A percentile compares a stretch with the other conserved stretches of the same genome.
Conservation (phyloP, 2,329 filamentous ascomycete species). For the Elsinoe arachidis region DNA sequence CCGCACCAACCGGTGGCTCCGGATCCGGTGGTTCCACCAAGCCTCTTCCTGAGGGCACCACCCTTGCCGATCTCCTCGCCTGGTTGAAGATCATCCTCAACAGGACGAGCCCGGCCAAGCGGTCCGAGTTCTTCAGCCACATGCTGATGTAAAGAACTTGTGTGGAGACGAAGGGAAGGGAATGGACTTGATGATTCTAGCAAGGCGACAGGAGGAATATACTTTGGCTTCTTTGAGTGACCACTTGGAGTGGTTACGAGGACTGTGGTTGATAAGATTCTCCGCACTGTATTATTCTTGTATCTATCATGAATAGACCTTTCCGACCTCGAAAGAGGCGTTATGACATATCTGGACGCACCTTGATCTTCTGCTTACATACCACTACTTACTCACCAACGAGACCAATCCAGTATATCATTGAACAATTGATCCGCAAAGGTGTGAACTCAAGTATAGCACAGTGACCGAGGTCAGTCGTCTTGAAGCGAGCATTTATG, state of each 20-base stretch:
- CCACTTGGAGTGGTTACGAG: background rate
- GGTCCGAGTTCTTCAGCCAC: constrained; percentile 6
- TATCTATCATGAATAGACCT: background rate
- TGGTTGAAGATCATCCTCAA: constrained; percentile 23
- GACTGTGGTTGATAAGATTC: background rate
- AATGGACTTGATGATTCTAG: background rate
- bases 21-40: constrained; percentile 15
- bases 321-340: background rate
- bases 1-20: constrained; percentile 6
- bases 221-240: background rate
- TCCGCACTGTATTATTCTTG: background rate
- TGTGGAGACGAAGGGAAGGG: background rate
- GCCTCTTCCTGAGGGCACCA: constrained; percentile 22
- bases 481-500: no score
- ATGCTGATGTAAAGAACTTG: constrained; percentile 4
- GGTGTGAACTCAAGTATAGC: no score
- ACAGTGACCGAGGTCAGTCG: no score
- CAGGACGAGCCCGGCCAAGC: constrained; percentile 2
- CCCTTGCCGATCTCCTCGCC: constrained; percentile 21
- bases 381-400: background rate
- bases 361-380: background rate
- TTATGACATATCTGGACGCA: background rate
- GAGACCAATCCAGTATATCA: background rate
- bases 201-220: background rate
- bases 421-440: background rate